Percentiles rank a stretch among this genome's conserved stretches.
phyloP scores from a whole-genome alignment of 108 stramenopile genomes.

The Bacterosira constricta region DNA sequence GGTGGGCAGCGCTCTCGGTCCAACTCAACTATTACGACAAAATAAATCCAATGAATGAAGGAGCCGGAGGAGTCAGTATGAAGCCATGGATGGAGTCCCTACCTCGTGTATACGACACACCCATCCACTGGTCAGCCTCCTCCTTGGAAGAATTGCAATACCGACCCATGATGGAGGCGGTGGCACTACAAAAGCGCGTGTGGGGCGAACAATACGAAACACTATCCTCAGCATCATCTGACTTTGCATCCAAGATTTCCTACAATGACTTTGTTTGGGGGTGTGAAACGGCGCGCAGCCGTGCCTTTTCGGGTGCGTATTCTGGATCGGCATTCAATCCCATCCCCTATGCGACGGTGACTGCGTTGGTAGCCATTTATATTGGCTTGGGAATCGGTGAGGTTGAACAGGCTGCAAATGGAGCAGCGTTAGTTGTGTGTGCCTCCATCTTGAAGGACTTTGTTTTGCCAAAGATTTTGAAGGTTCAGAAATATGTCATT shows the following conservation, averaged over 20 bases:
- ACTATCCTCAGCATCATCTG: slow-evolving; percentile 13
- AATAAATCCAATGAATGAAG: slow-evolving; percentile 20
- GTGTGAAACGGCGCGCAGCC: slow-evolving; percentile 79
- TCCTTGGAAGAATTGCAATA: slow-evolving; percentile 69
- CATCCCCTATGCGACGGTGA: slow-evolving; percentile 68
- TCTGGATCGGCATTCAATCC: slow-evolving; percentile 82
- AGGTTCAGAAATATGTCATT: slow-evolving; percentile 83
- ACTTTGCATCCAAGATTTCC: slow-evolving; percentile 41
- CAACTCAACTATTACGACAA: slow-evolving; percentile 52
- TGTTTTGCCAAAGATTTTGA: slow-evolving; percentile 78
- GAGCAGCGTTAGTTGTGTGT: slow-evolving; percentile 83
- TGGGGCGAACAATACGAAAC: slow-evolving; percentile 58
- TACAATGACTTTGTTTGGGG: slow-evolving; percentile 86
- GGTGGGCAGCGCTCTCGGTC: slow-evolving; percentile 53
- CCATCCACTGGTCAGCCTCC: slow-evolving; percentile 72
- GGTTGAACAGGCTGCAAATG: slow-evolving; percentile 88
- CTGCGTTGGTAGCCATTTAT: slow-evolving; percentile 70
- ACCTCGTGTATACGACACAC: slow-evolving; percentile 76
- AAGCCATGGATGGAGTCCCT: slow-evolving; percentile 78
- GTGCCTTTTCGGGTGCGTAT: slow-evolving; percentile 84
- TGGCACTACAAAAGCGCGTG: slow-evolving; percentile 63
- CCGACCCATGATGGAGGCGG: slow-evolving; percentile 60
- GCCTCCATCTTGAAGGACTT: slow-evolving; percentile 81
- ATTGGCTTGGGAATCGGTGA: slow-evolving; percentile 73
- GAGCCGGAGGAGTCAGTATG: slow-evolving; percentile 38